Conservation (phyloP, 169 alveolate genomes). For the Besnoitia besnoiti region DNA sequence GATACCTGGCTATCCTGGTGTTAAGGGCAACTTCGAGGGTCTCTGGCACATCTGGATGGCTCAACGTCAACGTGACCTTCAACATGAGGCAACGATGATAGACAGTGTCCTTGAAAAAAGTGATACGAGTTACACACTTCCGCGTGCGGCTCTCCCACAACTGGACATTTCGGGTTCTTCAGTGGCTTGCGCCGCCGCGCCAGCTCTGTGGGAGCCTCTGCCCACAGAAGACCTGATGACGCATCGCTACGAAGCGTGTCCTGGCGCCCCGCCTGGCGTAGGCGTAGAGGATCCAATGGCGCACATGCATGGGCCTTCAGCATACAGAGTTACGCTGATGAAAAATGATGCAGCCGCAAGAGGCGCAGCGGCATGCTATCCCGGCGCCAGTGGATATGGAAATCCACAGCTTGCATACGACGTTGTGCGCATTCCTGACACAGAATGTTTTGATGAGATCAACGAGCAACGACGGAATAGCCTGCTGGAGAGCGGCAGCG, state of each 20-base stretch:
- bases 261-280: too few species aligned
- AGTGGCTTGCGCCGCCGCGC: background rate
- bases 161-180: background rate
- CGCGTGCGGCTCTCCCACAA: background rate
- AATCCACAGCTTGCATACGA: background rate
- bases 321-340: background rate
- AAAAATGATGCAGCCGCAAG: background rate
- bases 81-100: background rate
- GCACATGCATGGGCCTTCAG: background rate
- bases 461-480: background rate
- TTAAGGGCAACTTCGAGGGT: conserved; percentile 33
- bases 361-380: background rate
- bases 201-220: too few species aligned
- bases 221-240: too few species aligned
- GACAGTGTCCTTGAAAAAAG: background rate
- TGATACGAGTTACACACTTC: background rate
- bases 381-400: background rate
- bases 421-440: background rate
- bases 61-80: background rate
- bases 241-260: too few species aligned
- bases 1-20: conserved; percentile 23
- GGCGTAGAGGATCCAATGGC: background rate
- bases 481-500: too few species aligned
- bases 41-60: conserved; percentile 21
- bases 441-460: background rate